Percentiles rank a stretch among this genome's conserved stretches.
These are phyloP conservation scores for Saturnispora halmiae DNA, from an alignment of 805 yeast species.

Conservation along the genomic window DNA sequence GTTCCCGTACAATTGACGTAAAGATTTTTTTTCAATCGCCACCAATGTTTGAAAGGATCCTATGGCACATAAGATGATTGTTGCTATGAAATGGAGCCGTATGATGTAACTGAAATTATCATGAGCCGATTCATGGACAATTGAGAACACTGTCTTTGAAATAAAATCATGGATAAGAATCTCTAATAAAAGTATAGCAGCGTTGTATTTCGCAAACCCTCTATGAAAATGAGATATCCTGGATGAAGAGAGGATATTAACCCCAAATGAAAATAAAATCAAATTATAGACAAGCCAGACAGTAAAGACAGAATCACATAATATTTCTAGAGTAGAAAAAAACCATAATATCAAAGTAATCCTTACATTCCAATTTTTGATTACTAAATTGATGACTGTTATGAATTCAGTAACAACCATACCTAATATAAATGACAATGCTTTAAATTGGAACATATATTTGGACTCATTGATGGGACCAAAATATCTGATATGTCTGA, in stretches of 20 bases:
- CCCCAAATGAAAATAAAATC: constrained; percentile 25
- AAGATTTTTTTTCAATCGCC: background rate
- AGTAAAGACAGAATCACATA: constrained; percentile 19
- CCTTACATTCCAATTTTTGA: constrained; percentile 22
- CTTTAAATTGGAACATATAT: constrained; percentile 22
- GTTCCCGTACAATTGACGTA: too few species aligned
- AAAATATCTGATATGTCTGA: constrained; percentile 18
- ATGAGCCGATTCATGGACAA: background rate
- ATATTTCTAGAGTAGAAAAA: constrained; percentile 20
- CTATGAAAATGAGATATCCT: background rate
- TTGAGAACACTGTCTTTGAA: background rate
- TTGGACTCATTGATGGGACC: constrained; percentile 13
- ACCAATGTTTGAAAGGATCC: background rate
- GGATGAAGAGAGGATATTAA: background rate
- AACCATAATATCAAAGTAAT: constrained; percentile 16
- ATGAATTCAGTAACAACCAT: constrained; percentile 16
- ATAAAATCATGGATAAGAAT: background rate
- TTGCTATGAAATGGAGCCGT: background rate
- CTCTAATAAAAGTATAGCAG: background rate
- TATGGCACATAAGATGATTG: background rate
- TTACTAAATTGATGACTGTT: constrained; percentile 13
- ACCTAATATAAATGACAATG: constrained; percentile 17
- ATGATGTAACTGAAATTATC: background rate
- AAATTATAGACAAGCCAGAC: constrained; percentile 28
- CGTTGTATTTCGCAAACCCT: background rate